Conservation (phyloP, 257 asterid genomes). For the Solanum virginianum region DNA sequence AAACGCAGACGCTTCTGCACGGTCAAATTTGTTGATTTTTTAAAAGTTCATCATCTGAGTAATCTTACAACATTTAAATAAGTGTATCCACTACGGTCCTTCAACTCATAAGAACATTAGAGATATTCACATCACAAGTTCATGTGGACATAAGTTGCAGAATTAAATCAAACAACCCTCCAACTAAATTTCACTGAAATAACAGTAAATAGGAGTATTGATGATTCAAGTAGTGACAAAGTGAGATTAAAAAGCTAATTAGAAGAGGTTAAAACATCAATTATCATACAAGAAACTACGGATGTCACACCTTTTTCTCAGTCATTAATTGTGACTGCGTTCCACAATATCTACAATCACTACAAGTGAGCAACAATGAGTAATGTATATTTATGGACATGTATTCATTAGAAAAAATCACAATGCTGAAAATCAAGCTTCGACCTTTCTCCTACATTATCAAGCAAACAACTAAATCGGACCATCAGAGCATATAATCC, state of each 20-base stretch:
- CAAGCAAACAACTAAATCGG: not conserved
- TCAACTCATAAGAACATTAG: not conserved
- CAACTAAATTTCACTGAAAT: not conserved
- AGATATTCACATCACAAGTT: not conserved
- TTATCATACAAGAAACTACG: not conserved
- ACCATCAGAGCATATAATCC: not conserved
- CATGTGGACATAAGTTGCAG: not conserved
- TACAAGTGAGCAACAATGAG: not conserved
- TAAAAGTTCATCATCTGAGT: not conserved
- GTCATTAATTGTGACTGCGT: not conserved
- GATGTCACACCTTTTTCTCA: not conserved
- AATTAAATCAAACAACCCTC: not conserved
- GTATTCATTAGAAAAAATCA: not conserved
- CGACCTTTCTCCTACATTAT: not conserved
- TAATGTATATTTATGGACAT: not conserved
- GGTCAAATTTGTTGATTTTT: not conserved
- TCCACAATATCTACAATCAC: not conserved
- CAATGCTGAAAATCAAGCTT: not conserved
- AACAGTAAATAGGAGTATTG: not conserved
- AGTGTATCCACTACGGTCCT: not conserved
- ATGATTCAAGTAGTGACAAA: not conserved
- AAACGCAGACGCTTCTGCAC: not conserved
- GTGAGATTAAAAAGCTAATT: not conserved
- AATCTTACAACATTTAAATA: not conserved
- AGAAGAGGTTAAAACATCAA: not conserved